Evolutionary conservation across 1,284 basidiomycete species (phyloP).

Genomic region (Fomitopsis palustris): DNA sequence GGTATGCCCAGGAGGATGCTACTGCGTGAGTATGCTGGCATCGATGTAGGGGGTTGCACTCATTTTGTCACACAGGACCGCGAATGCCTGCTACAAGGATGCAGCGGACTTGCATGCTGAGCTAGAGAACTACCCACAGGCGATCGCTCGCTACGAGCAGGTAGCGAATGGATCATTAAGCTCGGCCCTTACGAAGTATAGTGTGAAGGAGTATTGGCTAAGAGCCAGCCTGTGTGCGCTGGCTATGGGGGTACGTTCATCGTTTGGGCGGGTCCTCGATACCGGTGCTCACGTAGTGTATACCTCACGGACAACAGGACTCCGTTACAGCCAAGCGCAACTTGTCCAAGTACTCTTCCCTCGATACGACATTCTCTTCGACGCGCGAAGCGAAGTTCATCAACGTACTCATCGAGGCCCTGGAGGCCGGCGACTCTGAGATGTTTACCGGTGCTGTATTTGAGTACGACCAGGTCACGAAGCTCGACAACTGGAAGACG

Average conservation of each 20-base stretch:
- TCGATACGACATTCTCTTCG: slow-evolving; percentile 80
- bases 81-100: slow-evolving; percentile 94
- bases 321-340: slow-evolving; percentile 81
- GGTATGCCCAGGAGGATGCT: slow-evolving; percentile 97
- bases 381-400: slow-evolving; percentile 92
- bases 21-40: slow-evolving; percentile 67
- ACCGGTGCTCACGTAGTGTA: neutral
- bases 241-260: slow-evolving; percentile 75
- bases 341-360: slow-evolving; percentile 67
- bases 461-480: slow-evolving; percentile 86
- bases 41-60: neutral
- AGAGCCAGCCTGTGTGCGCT: slow-evolving; percentile 86
- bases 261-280: neutral
- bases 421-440: slow-evolving; percentile 78
- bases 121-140: slow-evolving; percentile 80
- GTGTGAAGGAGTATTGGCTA: slow-evolving; percentile 98
- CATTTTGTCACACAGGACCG: slow-evolving; percentile 58
- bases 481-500: slow-evolving; percentile 96
- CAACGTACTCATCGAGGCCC: slow-evolving; percentile 70
- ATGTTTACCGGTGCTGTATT: slow-evolving; percentile 76
- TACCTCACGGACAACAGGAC: slow-evolving; percentile 51
- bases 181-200: slow-evolving; percentile 93
- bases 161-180: slow-evolving; percentile 86
- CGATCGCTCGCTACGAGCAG: slow-evolving; percentile 87
- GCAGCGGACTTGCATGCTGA: slow-evolving; percentile 95